These are phyloP conservation scores for Atkinsonella hypoxylon DNA, from an alignment of 2,329 filamentous ascomycete genomes.

Conservation along the genomic window DNA sequence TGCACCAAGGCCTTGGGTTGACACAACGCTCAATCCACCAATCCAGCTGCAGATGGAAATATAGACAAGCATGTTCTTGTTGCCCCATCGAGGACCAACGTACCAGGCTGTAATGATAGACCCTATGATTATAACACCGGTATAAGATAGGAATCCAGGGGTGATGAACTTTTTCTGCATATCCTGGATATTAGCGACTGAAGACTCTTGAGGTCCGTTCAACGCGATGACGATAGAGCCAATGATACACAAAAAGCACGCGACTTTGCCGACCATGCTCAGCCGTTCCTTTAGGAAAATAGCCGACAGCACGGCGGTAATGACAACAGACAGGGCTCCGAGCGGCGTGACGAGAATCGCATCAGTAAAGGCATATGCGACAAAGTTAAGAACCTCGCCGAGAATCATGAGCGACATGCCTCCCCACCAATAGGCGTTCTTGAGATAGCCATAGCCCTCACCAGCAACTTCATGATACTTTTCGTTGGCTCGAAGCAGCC, in stretches of 20 bases:
- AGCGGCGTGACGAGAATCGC: conserved; percentile 90
- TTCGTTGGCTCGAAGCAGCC: conserved; percentile 79
- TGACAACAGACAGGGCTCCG: conserved; percentile 82
- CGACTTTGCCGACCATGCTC: conserved; percentile 91
- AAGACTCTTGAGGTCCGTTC: conserved; percentile 79
- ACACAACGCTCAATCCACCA: conserved; percentile 86
- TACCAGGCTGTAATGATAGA: conserved; percentile 63
- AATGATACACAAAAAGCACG: conserved; percentile 89
- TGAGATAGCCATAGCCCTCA: conserved; percentile 94
- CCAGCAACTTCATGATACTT: conserved; percentile 95
- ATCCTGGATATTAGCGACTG: conserved; percentile 77
- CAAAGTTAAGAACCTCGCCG: conserved; percentile 94
- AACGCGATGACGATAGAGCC: conserved; percentile 89
- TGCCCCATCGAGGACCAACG: conserved; percentile 78
- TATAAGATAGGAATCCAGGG: conserved; percentile 76
- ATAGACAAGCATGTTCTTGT: conserved; percentile 96
- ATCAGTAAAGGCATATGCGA: conserved; percentile 93
- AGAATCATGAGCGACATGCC: conserved; percentile 97
- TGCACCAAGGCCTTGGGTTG: conserved; percentile 83
- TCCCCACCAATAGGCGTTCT: conserved; percentile 88
- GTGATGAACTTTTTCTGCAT: conserved; percentile 82
- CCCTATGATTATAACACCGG: conserved; percentile 69
- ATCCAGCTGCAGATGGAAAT: conserved; percentile 92
- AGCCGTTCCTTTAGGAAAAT: conserved; percentile 93
- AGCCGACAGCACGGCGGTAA: conserved; percentile 80